Base-by-base conservation (phyloP, 106 monocot genomes). In the Narthecium ossifragum region DNA sequence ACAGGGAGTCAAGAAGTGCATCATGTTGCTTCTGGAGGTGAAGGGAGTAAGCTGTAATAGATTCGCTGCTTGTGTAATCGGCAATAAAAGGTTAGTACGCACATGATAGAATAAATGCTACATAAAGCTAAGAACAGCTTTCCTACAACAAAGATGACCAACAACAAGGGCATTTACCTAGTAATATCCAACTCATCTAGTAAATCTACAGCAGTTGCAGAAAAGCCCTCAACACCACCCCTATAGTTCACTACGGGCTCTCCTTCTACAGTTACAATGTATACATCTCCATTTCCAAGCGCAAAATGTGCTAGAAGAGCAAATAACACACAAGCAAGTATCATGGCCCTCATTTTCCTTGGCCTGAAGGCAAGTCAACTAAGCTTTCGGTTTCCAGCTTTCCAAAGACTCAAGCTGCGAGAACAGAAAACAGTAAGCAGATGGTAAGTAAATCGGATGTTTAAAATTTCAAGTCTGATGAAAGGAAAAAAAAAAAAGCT, bases 231-330 rank as follows among this genome's bases (percentile, higher is more conserved):
- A 49, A 96, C 34, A 22, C 81, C 85, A 31, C 90, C 94, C 46
- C 45, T 63, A 63, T 96, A 96, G 45, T 68, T 96, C 36, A 96
- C 86, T 29, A 84, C 86, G 40, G 94, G 90, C 27, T 96, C 94
- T 33, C 94, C 94, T 75, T 90, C 83, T 53, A 90, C 63, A 20
- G 78, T 83, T 9, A 90, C 86, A 39, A 87, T 78, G 28, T 87
- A 87, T 41, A 87, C 78, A 70, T 82, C 75, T 8, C 72, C 75
- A 45, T 8, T 72, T 69, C 72, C 82, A 69, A 32, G 53, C 39
- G 57, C 72, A 41, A 87, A 28, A 31, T 62, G 61, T 14, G 48
- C 65, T 26, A 86, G 27, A 61, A 82, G 36, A 26, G 61, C 58
- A 34, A 78, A 63, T 55, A 78, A 6, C 47, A 82, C 38, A 30